Conservation (phyloP, 768 basidiomycete genomes). For the Erythrobasidium yunnanense region DNA sequence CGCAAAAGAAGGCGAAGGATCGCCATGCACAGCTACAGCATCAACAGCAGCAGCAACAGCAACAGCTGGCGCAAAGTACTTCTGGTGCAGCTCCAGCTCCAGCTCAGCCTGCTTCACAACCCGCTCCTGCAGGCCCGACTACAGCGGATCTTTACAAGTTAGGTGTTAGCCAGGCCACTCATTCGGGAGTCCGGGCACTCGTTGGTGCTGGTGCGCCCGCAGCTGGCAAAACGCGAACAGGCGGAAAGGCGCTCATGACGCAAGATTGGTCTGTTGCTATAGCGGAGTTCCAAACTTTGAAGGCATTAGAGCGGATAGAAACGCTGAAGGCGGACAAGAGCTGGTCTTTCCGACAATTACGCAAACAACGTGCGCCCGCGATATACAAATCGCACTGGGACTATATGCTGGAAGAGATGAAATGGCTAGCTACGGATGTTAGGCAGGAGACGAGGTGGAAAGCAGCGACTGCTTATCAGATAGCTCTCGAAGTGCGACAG, state of each 20-base stretch:
- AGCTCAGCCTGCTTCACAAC: neutral
- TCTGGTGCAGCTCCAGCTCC: neutral
- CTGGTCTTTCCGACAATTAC: conserved; percentile 92
- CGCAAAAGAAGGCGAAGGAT: conserved; percentile 11
- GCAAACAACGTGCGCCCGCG: conserved; percentile 74
- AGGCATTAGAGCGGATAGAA: conserved; percentile 72
- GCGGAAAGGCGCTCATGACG: neutral
- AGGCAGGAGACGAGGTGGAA: conserved; percentile 93
- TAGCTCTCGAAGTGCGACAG: conserved; percentile 70
- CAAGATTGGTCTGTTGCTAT: conserved; percentile 27
- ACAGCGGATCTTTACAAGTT: conserved; percentile 19
- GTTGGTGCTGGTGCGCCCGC: conserved; percentile 14
- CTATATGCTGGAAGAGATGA: conserved; percentile 92
- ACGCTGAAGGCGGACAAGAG: conserved; percentile 61
- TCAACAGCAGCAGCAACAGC: neutral
- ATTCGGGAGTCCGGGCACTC: neutral
- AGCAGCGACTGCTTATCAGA: conserved; percentile 63
- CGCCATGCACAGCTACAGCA: conserved; percentile 1
- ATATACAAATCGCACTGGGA: conserved; percentile 85
- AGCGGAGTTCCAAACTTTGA: conserved; percentile 31
- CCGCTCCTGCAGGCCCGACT: neutral
- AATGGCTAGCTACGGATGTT: conserved; percentile 94
- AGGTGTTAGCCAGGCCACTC: neutral
- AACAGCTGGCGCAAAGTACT: neutral
- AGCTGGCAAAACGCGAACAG: conserved; percentile 19